Percentiles rank a stretch among this genome's conserved stretches.
Evolutionary conservation across 495 filamentous ascomycete genomes (phyloP).

Genomic region (Aspergillus heteromorphus): DNA sequence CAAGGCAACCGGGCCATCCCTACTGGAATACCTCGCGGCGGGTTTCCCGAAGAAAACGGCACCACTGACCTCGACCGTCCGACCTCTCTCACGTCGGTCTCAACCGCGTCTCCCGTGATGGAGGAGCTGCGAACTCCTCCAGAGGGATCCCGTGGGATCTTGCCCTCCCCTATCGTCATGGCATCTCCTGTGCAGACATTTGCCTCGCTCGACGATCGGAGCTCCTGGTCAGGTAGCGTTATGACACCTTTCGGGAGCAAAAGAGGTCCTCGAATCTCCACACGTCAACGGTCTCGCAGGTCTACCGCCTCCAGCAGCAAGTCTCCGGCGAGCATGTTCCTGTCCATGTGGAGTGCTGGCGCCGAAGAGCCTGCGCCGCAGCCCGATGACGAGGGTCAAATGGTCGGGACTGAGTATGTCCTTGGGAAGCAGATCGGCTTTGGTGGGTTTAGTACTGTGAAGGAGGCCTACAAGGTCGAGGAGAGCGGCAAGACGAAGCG

Average conservation of each 20-base stretch:
- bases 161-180: slow-evolving; percentile 50
- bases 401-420: slow-evolving; percentile 66
- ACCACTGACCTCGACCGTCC: slow-evolving; percentile 35
- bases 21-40: slow-evolving; percentile 24
- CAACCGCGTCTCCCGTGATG: slow-evolving; percentile 47
- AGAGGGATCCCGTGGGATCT: slow-evolving; percentile 39
- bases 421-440: slow-evolving; percentile 65
- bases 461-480: slow-evolving; percentile 66
- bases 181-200: slow-evolving; percentile 39
- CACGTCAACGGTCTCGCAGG: slow-evolving; percentile 37
- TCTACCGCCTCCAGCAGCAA: slow-evolving; percentile 46
- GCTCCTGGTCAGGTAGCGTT: slow-evolving; percentile 40
- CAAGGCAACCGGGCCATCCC: slow-evolving; percentile 24
- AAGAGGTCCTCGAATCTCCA: slow-evolving; percentile 32
- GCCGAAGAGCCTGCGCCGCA: slow-evolving; percentile 38
- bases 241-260: slow-evolving; percentile 42
- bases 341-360: slow-evolving; percentile 50
- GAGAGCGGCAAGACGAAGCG: slow-evolving; percentile 45
- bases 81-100: slow-evolving; percentile 58
- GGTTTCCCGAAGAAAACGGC: slow-evolving; percentile 8
- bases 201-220: slow-evolving; percentile 44
- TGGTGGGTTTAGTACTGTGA: slow-evolving; percentile 67
- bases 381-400: slow-evolving; percentile 69
- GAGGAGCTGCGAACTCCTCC: slow-evolving; percentile 52
- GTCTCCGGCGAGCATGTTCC: slow-evolving; percentile 53